Conservation (phyloP, 805 yeast species). For the Kodamaea kaohsiungensis region DNA sequence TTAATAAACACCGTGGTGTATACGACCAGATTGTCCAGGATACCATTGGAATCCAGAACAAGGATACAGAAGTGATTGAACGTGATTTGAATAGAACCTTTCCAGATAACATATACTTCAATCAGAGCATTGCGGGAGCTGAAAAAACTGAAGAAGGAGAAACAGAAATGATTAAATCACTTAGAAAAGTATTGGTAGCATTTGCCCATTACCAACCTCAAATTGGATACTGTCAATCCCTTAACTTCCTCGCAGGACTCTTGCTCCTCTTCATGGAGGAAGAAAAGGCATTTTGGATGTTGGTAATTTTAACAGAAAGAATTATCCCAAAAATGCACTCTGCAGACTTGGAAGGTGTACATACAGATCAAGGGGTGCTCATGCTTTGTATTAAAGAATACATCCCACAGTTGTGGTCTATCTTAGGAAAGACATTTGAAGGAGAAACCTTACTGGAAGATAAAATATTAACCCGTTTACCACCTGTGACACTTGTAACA, state of each 20-base stretch:
- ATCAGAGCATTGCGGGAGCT: conserved; percentile 31
- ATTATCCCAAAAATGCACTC: conserved; percentile 92
- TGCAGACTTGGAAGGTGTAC: conserved; percentile 87
- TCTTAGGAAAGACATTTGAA: conserved; percentile 42
- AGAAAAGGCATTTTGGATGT: conserved; percentile 93
- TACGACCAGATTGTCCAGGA: conserved; percentile 68
- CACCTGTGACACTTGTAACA: conserved; percentile 90
- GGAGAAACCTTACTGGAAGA: conserved; percentile 42
- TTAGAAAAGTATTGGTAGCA: conserved; percentile 79
- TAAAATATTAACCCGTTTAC: conserved; percentile 69
- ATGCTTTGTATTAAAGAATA: conserved; percentile 85
- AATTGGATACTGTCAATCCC: conserved; percentile 94
- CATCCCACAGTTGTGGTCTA: conserved; percentile 76
- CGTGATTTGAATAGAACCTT: conserved; percentile 92
- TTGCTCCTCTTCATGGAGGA: conserved; percentile 83
- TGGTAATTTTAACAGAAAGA: conserved; percentile 82
- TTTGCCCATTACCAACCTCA: conserved; percentile 85
- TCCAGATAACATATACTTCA: conserved; percentile 88
- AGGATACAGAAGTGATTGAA: conserved; percentile 90
- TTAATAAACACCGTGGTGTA: conserved; percentile 69
- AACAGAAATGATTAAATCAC: conserved; percentile 63
- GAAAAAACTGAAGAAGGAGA: conserved; percentile 35
- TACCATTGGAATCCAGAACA: conserved; percentile 54
- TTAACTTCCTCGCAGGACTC: conserved; percentile 89
- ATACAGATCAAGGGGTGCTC: conserved; percentile 90